Evolutionary conservation across 805 yeast species (phyloP).

Genomic region (Suhomyces tanzawaensis): DNA sequence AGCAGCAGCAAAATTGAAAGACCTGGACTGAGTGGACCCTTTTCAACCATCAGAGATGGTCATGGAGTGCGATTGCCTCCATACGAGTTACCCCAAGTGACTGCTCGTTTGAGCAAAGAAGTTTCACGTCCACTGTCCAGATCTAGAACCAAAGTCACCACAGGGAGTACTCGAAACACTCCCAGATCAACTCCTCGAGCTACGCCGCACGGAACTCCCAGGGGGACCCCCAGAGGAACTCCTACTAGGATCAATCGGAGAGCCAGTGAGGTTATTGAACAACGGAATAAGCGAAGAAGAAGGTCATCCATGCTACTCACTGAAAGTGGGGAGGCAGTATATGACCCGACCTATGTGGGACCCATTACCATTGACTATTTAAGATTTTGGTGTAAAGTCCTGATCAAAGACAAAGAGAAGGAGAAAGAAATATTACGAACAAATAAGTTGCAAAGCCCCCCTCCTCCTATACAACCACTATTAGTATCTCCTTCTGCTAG

Average conservation of each 20-base stretch:
- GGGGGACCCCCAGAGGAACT: not conserved
- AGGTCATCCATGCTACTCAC: conserved; percentile 27
- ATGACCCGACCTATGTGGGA: conserved; percentile 33
- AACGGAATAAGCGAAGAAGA: conserved; percentile 14
- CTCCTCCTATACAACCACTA: not conserved
- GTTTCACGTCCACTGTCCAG: conserved; percentile 3
- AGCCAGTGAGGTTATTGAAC: conserved; percentile 9
- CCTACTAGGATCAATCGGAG: conserved; percentile 4
- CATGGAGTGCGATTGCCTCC: conserved; percentile 21
- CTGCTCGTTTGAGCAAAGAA: conserved; percentile 8
- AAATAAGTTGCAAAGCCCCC: not conserved
- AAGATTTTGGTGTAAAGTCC: conserved; percentile 32
- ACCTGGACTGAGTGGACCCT: conserved; percentile 2
- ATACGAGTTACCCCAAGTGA: conserved; percentile 18
- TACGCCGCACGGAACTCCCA: conserved; percentile 1
- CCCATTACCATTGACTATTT: conserved; percentile 38
- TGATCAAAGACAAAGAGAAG: conserved; percentile 16
- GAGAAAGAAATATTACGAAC: conserved; percentile 6
- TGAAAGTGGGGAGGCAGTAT: conserved; percentile 21
- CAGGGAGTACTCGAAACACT: no score
- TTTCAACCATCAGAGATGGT: conserved; percentile 8
- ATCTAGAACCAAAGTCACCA: no score
- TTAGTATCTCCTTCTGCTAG: conserved; percentile 9
- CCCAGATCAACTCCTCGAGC: conserved; percentile 1
- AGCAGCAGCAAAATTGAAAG: not conserved